phyloP scores from a whole-genome alignment of 1,284 basidiomycete species.

The Apiotrichum montevideense region DNA sequence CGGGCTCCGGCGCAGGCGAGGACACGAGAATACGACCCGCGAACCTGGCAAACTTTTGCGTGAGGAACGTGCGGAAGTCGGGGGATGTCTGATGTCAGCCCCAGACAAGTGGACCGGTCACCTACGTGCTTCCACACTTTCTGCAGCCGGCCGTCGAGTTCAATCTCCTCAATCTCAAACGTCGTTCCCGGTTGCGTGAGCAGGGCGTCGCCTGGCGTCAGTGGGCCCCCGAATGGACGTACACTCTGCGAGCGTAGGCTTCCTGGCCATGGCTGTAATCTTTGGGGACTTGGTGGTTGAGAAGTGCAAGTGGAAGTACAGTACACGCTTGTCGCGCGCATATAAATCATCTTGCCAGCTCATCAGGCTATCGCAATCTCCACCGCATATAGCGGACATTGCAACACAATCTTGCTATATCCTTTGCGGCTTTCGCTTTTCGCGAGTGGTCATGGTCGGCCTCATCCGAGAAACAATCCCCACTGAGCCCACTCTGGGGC shows the following conservation, averaged over 20 bases:
- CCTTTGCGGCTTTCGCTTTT: no score
- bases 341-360: no score
- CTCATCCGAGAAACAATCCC: no score
- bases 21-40: slow-evolving; percentile 26
- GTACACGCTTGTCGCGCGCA: no score
- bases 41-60: slow-evolving; percentile 16
- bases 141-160: slow-evolving; percentile 23
- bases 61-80: slow-evolving; percentile 30
- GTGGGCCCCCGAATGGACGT: background rate
- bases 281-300: no score
- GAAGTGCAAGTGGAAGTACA: no score
- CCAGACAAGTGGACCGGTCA: background rate
- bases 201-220: slow-evolving; percentile 29
- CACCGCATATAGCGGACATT: no score
- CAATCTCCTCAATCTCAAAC: slow-evolving; percentile 34
- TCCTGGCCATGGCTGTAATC: background rate
- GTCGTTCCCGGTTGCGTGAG: slow-evolving; percentile 32
- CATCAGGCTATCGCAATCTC: no score
- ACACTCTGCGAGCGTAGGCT: slow-evolving; percentile 6
- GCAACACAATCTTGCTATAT: no score
- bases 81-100: slow-evolving; percentile 25
- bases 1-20: slow-evolving; percentile 12
- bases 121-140: slow-evolving; percentile 40
- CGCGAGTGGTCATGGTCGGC: no score
- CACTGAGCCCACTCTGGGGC: no score